Evolutionary conservation across 177 flowering plant genomes (phyloP).

Genomic region (Tripterygium wilfordii): DNA sequence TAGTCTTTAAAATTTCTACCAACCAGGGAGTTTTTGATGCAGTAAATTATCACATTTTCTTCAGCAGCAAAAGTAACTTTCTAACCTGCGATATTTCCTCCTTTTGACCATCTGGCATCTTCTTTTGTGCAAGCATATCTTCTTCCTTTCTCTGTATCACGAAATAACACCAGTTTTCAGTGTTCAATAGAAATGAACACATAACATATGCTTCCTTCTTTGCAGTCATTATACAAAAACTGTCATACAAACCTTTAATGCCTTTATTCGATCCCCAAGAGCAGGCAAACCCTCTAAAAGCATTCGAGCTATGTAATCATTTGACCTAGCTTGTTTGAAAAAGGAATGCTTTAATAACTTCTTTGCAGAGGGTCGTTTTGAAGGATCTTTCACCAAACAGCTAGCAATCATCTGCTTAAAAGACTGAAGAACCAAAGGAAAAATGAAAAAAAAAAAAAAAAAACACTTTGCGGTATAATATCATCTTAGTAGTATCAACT

Average conservation of each 20-base stretch:
- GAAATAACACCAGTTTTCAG: conserved; percentile 6
- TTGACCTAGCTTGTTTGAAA: conserved; percentile 87
- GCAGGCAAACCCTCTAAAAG: conserved; percentile 81
- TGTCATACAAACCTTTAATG: conserved; percentile 55
- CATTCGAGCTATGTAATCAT: conserved; percentile 67
- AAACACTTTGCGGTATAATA: neutral
- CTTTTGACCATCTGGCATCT: conserved; percentile 83
- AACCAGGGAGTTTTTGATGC: too few species aligned
- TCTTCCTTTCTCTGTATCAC: conserved; percentile 68
- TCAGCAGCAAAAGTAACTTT: neutral
- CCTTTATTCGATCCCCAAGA: conserved; percentile 80
- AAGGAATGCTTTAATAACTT: conserved; percentile 82
- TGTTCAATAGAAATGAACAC: neutral
- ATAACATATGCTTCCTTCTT: neutral
- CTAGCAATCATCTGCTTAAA: conserved; percentile 96
- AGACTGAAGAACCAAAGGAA: conserved; percentile 55
- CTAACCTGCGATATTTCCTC: conserved; percentile 94
- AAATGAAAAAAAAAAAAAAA: conserved; percentile 8
- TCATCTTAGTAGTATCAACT: neutral
- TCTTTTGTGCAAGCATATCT: conserved; percentile 92
- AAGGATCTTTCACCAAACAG: conserved; percentile 93
- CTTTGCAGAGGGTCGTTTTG: conserved; percentile 83
- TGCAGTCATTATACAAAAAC: neutral
- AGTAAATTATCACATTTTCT: too few species aligned
- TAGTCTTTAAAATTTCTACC: too few species aligned